These are phyloP conservation scores for Byssochlamys sp. DNA, from an alignment of 2,329 filamentous ascomycete species.

Conservation along the genomic window DNA sequence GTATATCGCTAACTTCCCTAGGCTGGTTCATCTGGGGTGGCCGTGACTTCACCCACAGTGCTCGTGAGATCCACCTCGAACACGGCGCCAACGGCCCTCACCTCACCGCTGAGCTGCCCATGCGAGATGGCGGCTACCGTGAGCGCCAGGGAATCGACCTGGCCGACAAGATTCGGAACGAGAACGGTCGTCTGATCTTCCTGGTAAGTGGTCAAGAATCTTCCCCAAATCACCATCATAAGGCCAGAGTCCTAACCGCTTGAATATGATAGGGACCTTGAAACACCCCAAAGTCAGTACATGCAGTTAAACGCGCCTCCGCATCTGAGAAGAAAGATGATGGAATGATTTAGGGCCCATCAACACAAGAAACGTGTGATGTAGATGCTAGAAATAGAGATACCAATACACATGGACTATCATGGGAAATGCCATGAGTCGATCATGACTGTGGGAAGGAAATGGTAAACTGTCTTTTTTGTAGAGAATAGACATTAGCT, in stretches of 20 bases:
- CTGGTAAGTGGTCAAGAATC: conserved; percentile 3
- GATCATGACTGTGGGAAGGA: background rate
- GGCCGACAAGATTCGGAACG: conserved; percentile 11
- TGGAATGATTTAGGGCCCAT: background rate
- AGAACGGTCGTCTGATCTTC: conserved; percentile 9
- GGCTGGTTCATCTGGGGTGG: conserved; percentile 15
- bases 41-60: conserved; percentile 9
- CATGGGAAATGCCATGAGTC: background rate
- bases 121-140: conserved; percentile 5
- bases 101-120: conserved; percentile 10
- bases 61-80: conserved; percentile 8
- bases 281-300: background rate
- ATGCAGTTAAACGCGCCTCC: background rate
- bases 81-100: conserved; percentile 9
- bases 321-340: background rate
- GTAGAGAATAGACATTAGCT: background rate
- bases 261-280: background rate
- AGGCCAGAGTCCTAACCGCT: background rate
- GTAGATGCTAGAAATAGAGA: background rate
- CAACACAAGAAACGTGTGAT: background rate
- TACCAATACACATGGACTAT: background rate
- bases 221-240: background rate
- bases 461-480: no score
- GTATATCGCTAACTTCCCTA: background rate
- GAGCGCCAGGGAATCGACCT: conserved; percentile 11